Conservation (phyloP, 441 rosid species). For the Erodium texanum region DNA sequence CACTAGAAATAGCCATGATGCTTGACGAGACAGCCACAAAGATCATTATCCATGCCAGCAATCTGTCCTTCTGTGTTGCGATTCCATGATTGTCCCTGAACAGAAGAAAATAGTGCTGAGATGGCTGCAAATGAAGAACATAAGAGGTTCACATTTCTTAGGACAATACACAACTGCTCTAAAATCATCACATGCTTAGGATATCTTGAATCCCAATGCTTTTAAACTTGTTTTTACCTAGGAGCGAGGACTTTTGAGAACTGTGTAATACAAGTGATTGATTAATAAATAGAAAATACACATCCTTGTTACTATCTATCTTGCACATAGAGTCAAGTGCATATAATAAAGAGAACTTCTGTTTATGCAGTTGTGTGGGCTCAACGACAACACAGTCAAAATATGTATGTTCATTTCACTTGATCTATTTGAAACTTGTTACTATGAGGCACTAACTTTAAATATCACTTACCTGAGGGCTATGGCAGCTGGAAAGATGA, state of each 20-base stretch:
- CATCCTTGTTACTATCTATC: too few species aligned
- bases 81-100: constrained; percentile 46
- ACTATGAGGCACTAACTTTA: background rate
- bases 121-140: background rate
- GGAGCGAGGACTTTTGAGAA: background rate
- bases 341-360: too few species aligned
- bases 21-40: constrained; percentile 43
- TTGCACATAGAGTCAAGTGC: background rate
- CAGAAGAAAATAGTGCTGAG: background rate
- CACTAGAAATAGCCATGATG: constrained; percentile 44
- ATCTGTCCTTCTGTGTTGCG: constrained; percentile 42
- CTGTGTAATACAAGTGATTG: background rate
- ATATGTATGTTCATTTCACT: background rate
- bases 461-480: constrained; percentile 36
- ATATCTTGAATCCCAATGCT: too few species aligned
- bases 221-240: background rate
- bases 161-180: background rate
- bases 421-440: background rate
- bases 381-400: background rate
- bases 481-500: constrained; percentile 56
- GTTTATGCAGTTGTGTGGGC: too few species aligned
- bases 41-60: constrained; percentile 48
- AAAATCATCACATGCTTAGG: background rate
- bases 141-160: background rate
- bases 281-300: too few species aligned